Evolutionary conservation across 352 stramenopile genomes (phyloP), one percentile per base, ranked within the genome.

Genomic region (Phytophthora chlamydospora): DNA sequence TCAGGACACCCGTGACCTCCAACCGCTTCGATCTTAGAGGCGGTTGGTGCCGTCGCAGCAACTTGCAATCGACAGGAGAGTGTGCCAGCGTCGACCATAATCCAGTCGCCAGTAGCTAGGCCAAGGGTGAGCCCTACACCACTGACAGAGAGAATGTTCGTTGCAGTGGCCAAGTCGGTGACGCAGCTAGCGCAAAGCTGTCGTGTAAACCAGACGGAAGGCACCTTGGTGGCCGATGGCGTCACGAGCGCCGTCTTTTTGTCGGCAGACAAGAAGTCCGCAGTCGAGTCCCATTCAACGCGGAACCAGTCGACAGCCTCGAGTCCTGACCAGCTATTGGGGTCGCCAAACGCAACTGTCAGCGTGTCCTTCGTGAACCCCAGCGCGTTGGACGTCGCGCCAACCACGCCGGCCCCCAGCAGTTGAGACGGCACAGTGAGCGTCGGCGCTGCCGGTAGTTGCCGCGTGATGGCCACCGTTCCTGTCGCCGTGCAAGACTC

Each of bases 211-310:
- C 66, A 75, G 31, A 61, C 66, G 40, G 81, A 91, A 32, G 78
- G 81, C 17, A 47, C 8, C 9, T 47, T 71, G 3, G 29, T 58
- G 4, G 13, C 14, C 4, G 61, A 56, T 6, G 80, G 53, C 1
- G 61, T 70, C n/a, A 91, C 71, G 13, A 81, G n/a, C 11, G 57
- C 66, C 0, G 50, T 68, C 7, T 78, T 43, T 46, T 78, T 87
- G 0, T 46, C 35, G 0, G 68, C 0, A 1, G 82, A 90, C 16
- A 59, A 48, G 40, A 97, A 97, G 7, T 80, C 79, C 6, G 83
- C 56, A 12, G 55, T 44, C 3, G 72, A 80, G 46, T 97, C 92
- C 93, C 92, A 98, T 58, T 98, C 93, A 13, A 98, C 71, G 2
- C 88, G 80, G 62, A 93, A 98, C 50, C 74, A 87, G 49, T 97